phyloP scores from a whole-genome alignment of 2,329 filamentous ascomycete genomes.

The Sporothrix pseudoabietina region DNA sequence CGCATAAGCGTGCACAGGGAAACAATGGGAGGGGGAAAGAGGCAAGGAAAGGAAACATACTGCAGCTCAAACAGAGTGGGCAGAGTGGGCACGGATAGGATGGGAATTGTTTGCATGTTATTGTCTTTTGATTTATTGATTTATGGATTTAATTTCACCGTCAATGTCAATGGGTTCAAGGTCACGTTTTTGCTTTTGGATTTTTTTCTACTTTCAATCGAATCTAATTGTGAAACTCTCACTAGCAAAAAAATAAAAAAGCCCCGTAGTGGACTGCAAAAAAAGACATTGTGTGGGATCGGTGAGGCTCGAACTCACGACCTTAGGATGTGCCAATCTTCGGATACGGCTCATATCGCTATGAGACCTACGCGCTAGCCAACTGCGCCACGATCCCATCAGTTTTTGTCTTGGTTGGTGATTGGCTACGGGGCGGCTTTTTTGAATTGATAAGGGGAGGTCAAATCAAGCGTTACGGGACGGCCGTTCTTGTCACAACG shows the following conservation, averaged over 20 bases:
- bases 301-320: slow-evolving; percentile 36
- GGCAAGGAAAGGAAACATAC: not conserved
- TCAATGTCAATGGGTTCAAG: no score
- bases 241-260: not conserved
- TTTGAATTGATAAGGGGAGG: not conserved
- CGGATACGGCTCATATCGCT: slow-evolving; percentile 22
- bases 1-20: slow-evolving; percentile 50
- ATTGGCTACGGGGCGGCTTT: not conserved
- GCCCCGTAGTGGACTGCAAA: not conserved
- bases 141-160: not conserved
- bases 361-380: slow-evolving; percentile 28
- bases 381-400: slow-evolving; percentile 27
- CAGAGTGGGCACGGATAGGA: not conserved
- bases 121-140: not conserved
- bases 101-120: not conserved
- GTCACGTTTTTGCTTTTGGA: not conserved
- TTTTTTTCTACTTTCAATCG: not conserved
- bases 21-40: not conserved
- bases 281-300: slow-evolving; percentile 28
- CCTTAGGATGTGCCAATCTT: slow-evolving; percentile 33
- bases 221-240: no score
- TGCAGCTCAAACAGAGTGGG: not conserved
- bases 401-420: not conserved
- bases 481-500: no score
- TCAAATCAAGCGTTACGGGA: no score